These are phyloP conservation scores for Pyrus communis DNA, from an alignment of 306 rosid genomes.

Conservation along the genomic window DNA sequence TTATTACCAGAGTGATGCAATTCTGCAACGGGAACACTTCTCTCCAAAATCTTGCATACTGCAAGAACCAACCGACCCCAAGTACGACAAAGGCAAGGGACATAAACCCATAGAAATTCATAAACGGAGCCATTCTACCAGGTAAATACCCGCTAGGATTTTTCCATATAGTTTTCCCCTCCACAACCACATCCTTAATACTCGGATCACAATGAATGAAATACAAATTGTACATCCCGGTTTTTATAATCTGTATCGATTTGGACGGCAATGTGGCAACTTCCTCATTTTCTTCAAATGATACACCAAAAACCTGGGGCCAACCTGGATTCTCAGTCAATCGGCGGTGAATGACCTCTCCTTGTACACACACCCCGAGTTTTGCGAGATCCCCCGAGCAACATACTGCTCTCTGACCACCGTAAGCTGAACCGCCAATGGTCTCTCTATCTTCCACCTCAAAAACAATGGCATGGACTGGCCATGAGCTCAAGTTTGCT, in stretches of 20 bases:
- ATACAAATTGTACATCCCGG: conserved; percentile 96
- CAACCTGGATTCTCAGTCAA: conserved; percentile 59
- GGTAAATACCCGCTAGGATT: conserved; percentile 87
- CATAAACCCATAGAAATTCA: conserved; percentile 81
- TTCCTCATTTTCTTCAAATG: conserved; percentile 50
- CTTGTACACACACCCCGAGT: conserved; percentile 76
- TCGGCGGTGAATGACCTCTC: conserved; percentile 69
- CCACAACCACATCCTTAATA: conserved; percentile 62
- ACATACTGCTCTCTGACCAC: conserved; percentile 98
- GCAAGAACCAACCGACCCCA: conserved; percentile 89
- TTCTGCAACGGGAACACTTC: conserved; percentile 89
- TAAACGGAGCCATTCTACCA: conserved; percentile 97
- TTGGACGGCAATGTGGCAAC: conserved; percentile 43
- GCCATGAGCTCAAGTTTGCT: conserved; percentile 65
- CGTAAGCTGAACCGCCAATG: conserved; percentile 94
- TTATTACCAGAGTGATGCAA: conserved; percentile 83
- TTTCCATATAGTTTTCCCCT: conserved; percentile 92
- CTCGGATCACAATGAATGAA: conserved; percentile 85
- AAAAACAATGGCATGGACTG: conserved; percentile 73
- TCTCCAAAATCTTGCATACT: conserved; percentile 82
- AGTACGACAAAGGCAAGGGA: conserved; percentile 79
- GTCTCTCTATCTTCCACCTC: conserved; percentile 96
- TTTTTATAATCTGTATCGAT: conserved; percentile 57
- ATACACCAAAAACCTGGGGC: conserved; percentile 71
- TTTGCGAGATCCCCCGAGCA: conserved; percentile 91